Evolutionary conservation across 768 basidiomycete species (phyloP), one percentile per base, ranked within the genome.

Genomic region (Termitomyces sp.): DNA sequence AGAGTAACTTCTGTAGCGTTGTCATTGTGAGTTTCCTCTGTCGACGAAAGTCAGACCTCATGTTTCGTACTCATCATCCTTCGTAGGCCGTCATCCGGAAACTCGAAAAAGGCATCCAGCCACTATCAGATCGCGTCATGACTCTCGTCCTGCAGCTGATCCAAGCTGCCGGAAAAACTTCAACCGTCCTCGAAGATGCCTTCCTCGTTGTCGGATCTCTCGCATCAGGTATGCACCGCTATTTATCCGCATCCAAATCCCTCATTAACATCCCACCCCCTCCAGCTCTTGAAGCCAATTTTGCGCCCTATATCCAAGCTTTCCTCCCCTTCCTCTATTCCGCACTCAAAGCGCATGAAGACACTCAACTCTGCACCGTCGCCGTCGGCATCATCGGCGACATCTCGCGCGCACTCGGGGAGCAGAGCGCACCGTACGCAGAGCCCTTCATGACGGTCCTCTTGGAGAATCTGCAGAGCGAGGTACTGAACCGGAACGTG

Each of bases 331-430:
- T 80, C 81, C 82, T 99, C 43, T 89, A 89, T 75, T 85, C 91
- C 20, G 96, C 96, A 20, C 87, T 99, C 66, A 89, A 91, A 67
- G 86, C 92, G 0, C 89, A 94, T 70, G 96, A 98, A 72, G 97
- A 98, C 75, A 92, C 93, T 46, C 94, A 97, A 70, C 81, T 98
- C 29, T 97, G 94, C 78, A 95, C 89, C 7, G 94, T 98, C 58
- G 94, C 95, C 15, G 92, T 98, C 51, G 96, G 96, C 66, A 86
- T 97, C 66, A 92, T 98, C 59, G 94, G 95, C 8, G 97, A 99
- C 68, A 87, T 98, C 57, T 93, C 94, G n/a, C 91, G 96, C 58
- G 96, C 95, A 1, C 83, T 98, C 20, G 91, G 93, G 49, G 91
- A 94, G 60, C 84, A 87, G 69, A 89, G 89, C 60, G 83, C 85